Evolutionary conservation across 805 yeast genomes (phyloP), one percentile per base, ranked within the genome.

Genomic region (Wickerhamiella qilinensis): DNA sequence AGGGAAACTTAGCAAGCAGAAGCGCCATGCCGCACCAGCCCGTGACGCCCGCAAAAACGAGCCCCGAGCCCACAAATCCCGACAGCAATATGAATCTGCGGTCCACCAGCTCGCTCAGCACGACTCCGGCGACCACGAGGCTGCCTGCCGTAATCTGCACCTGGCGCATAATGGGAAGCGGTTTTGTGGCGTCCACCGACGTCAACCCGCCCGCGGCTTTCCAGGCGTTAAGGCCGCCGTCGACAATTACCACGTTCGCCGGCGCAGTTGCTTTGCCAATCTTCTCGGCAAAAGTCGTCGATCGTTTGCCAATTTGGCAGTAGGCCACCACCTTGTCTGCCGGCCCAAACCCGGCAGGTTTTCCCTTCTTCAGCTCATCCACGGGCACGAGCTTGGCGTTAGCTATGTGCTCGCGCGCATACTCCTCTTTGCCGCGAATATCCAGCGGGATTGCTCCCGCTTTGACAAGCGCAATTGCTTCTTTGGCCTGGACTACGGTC

Each of bases 321-420:
- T 35, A 35, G 20, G 18, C 36, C 8, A 39, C 35, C 3, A 39
- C 30, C 17, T 7, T 19, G 30, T 39, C 41, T 15, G 17, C 12
- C 19, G 28, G 18, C 12, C 22, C 12, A 19, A 39, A 35, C 17
- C 20, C 20, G n/a, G 27, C 35, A 19, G 15, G 30, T 6, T 14
- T 17, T 3, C 44, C 39, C 25, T 45, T 42, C 20, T 40, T 37
- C 17, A 49, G 49, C 31, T 43, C 52, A 32, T 47, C 52, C 34
- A 50, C 34, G 8, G 52, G 42, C 2, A 48, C 27, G 33, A 47
- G 38, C 15, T 45, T 49, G 6, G 49, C 37, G 21, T 43, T 29
- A 15, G 44, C 38, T 3, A 46, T 38, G 20, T 49, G 44, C 21
- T 46, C 39, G 15, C 41, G 37, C 12, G 43, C 36, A 19, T 43